A percentile compares a stretch with the other conserved stretches of the same genome.
Conservation (phyloP, 352 stramenopile species). For the Lagenidium sp. region DNA sequence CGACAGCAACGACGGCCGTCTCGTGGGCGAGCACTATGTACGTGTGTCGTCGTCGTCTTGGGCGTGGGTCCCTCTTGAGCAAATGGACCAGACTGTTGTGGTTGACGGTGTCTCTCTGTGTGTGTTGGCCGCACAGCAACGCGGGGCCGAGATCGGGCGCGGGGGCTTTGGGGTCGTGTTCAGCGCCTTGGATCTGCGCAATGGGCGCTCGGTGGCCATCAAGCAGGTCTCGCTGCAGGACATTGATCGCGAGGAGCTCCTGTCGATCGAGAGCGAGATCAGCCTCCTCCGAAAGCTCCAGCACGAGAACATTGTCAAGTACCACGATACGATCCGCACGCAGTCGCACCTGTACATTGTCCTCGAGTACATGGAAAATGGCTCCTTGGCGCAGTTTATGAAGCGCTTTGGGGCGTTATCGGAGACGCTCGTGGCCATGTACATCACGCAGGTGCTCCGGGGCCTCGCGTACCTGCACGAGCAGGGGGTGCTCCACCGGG, state of each 20-base stretch:
- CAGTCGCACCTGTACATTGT: conserved; percentile 79
- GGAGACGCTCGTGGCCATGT: conserved; percentile 87
- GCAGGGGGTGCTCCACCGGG: conserved; percentile 88
- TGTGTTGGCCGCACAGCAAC: conserved; percentile 71
- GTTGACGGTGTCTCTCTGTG: not conserved
- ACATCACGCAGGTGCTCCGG: conserved; percentile 88
- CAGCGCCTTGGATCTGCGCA: conserved; percentile 77
- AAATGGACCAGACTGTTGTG: too few species aligned
- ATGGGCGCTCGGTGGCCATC: conserved; percentile 76
- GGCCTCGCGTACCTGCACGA: conserved; percentile 89
- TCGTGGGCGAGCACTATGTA: conserved; percentile 75
- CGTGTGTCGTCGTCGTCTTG: conserved; percentile 6
- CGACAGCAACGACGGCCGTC: conserved; percentile 48
- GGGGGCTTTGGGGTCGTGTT: conserved; percentile 90
- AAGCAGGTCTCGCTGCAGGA: conserved; percentile 81
- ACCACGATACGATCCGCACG: conserved; percentile 91
- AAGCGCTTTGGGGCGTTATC: conserved; percentile 91
- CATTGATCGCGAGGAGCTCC: conserved; percentile 78
- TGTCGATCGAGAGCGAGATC: conserved; percentile 87
- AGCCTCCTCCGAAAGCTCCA: conserved; percentile 90
- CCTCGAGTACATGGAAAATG: conserved; percentile 93
- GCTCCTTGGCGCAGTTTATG: conserved; percentile 88
- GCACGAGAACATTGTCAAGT: conserved; percentile 95
- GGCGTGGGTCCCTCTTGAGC: conserved; percentile 4
- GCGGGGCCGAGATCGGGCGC: conserved; percentile 87